A percentile compares a stretch with the other conserved stretches of the same genome.
phyloP scores from a whole-genome alignment of 2,329 filamentous ascomycete genomes.

The Xylariaceae sp. region DNA sequence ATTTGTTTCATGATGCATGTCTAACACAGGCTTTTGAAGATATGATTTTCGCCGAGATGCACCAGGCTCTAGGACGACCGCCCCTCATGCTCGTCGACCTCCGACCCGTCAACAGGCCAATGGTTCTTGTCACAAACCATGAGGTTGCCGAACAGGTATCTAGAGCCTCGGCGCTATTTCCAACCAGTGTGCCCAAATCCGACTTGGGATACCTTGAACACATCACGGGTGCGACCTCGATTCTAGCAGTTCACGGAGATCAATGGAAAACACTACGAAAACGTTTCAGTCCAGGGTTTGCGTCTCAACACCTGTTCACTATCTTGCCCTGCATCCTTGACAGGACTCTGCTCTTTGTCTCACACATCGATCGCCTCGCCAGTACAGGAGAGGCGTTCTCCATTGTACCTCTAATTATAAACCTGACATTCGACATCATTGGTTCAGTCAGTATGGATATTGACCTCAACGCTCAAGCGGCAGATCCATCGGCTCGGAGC shows the following conservation, averaged over 20 bases:
- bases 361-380: conserved; percentile 30
- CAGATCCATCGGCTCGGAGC: conserved; percentile 10
- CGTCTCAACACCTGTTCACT: conserved; percentile 38
- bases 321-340: conserved; percentile 37
- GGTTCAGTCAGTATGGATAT: conserved; percentile 35
- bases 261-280: conserved; percentile 35
- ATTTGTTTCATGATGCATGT: background rate
- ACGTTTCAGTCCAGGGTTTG: conserved; percentile 38
- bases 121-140: conserved; percentile 33
- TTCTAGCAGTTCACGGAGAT: conserved; percentile 24
- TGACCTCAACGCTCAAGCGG: conserved; percentile 34
- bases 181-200: conserved; percentile 8
- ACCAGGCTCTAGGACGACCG: conserved; percentile 31
- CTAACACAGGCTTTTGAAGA: background rate
- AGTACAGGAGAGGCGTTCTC: conserved; percentile 26
- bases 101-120: conserved; percentile 33
- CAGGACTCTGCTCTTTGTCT: conserved; percentile 32
- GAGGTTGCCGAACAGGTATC: conserved; percentile 34
- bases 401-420: conserved; percentile 25
- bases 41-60: conserved; percentile 21
- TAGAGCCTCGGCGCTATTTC: conserved; percentile 7
- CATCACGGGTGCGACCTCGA: conserved; percentile 23
- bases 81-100: conserved; percentile 35
- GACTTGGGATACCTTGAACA: conserved; percentile 17
- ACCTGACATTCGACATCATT: conserved; percentile 41